Conservation (phyloP, 345 rosid species). For the Camelina hispida region DNA sequence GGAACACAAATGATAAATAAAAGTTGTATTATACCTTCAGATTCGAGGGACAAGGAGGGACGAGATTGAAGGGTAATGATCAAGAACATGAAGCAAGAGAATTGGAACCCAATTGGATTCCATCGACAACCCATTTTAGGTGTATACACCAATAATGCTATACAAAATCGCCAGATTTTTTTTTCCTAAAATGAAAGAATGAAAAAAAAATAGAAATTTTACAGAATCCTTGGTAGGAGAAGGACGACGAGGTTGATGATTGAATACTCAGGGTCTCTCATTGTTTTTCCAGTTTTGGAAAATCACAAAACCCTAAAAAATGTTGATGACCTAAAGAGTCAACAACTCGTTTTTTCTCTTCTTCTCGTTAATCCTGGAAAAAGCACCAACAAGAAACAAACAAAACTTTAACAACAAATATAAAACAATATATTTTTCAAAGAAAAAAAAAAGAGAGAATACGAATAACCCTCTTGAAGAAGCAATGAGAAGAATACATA, state of each 20-base stretch:
- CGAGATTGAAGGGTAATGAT: slow-evolving; percentile 51
- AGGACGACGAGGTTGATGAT: no score
- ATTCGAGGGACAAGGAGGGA: slow-evolving; percentile 55
- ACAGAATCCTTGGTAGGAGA: no score
- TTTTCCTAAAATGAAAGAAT: slow-evolving; percentile 6
- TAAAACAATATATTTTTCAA: not conserved
- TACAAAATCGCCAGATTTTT: slow-evolving; percentile 73
- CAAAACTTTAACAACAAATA: slow-evolving; percentile 5
- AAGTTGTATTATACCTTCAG: slow-evolving; percentile 56
- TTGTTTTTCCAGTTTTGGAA: slow-evolving; percentile 40
- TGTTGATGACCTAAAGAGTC: slow-evolving; percentile 34
- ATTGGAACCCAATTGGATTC: slow-evolving; percentile 65
- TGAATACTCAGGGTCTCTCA: slow-evolving; percentile 66
- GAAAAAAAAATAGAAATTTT: slow-evolving; percentile 33
- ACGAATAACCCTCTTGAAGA: slow-evolving; percentile 61
- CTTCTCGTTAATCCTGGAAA: slow-evolving; percentile 42
- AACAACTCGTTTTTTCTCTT: slow-evolving; percentile 40
- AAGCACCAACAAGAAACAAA: slow-evolving; percentile 27
- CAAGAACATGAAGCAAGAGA: slow-evolving; percentile 58
- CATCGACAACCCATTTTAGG: slow-evolving; percentile 79
- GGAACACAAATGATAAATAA: slow-evolving; percentile 1
- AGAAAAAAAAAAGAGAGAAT: slow-evolving; percentile 7
- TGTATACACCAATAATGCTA: slow-evolving; percentile 46
- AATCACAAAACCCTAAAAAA: slow-evolving; percentile 45
- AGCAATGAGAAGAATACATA: slow-evolving; percentile 51